These are phyloP conservation scores for Penicillium fimorum DNA, from an alignment of 495 filamentous ascomycete genomes.

Conservation along the genomic window DNA sequence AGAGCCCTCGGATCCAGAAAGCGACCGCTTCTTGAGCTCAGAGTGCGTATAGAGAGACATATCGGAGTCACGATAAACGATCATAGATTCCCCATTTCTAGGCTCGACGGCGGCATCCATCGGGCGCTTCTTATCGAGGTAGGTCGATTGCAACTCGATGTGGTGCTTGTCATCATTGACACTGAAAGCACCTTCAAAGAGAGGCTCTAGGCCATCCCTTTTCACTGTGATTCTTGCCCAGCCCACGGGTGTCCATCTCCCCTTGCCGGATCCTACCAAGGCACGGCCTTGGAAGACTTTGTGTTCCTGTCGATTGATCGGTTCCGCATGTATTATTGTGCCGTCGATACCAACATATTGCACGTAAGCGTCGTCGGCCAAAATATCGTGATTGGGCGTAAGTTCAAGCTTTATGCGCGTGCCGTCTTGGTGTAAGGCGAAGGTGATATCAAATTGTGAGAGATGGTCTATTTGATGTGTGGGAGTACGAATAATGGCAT, in stretches of 20 bases:
- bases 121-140: slow-evolving; percentile 66
- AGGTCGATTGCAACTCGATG: slow-evolving; percentile 73
- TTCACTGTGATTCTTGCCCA: slow-evolving; percentile 80
- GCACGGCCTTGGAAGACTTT: slow-evolving; percentile 81
- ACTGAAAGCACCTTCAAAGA: slow-evolving; percentile 91
- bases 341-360: slow-evolving; percentile 72
- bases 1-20: slow-evolving; percentile 41
- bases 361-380: slow-evolving; percentile 71
- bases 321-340: slow-evolving; percentile 55
- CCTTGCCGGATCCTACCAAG: slow-evolving; percentile 62
- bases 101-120: slow-evolving; percentile 69
- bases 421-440: slow-evolving; percentile 63
- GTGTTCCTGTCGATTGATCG: slow-evolving; percentile 67
- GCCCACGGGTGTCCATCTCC: slow-evolving; percentile 74
- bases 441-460: slow-evolving; percentile 78
- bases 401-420: slow-evolving; percentile 76
- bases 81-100: slow-evolving; percentile 73
- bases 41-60: slow-evolving; percentile 51
- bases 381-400: slow-evolving; percentile 89
- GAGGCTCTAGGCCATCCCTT: slow-evolving; percentile 70
- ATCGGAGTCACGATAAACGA: slow-evolving; percentile 90
- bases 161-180: slow-evolving; percentile 81
- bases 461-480: slow-evolving; percentile 75
- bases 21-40: slow-evolving; percentile 56
- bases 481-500: slow-evolving; percentile 73